Conservation (phyloP, 75 land plant genomes). For the Chamaecyparis obtusa region DNA sequence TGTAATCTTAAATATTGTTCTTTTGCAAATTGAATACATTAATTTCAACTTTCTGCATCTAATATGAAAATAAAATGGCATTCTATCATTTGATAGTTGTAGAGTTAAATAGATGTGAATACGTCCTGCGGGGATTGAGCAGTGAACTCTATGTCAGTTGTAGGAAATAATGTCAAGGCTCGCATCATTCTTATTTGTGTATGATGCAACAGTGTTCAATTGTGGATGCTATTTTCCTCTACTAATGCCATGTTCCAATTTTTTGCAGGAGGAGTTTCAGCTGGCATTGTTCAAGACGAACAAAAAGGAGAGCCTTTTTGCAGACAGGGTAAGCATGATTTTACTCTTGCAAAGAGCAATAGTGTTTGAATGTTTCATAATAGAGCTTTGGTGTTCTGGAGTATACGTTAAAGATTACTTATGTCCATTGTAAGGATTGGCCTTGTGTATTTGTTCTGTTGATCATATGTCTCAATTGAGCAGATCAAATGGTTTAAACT, state of each 20-base stretch:
- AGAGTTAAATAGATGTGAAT: not conserved
- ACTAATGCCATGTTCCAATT: not conserved
- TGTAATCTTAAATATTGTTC: not conserved
- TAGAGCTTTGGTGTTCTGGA: not conserved
- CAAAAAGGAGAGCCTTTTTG: conserved; percentile 58
- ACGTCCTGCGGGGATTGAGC: not conserved
- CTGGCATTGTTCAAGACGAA: conserved; percentile 44
- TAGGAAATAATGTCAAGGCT: not conserved
- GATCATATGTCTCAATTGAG: conserved; percentile 5
- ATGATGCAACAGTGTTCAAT: not conserved
- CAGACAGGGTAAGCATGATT: conserved; percentile 34
- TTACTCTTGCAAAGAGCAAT: not conserved
- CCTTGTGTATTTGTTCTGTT: conserved; percentile 1
- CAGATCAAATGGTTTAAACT: not conserved
- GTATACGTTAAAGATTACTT: not conserved
- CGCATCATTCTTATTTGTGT: not conserved
- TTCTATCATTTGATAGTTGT: not conserved
- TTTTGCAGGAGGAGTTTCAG: conserved; percentile 49
- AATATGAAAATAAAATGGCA: not conserved
- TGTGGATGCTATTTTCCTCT: not conserved
- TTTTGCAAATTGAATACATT: not conserved
- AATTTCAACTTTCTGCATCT: not conserved
- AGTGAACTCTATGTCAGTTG: not conserved
- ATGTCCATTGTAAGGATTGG: not conserved
- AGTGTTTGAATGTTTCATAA: not conserved